Evolutionary conservation across 2,329 filamentous ascomycete species (phyloP), one percentile per base, ranked within the genome.

Genomic region (Dactylonectria macrodidyma): DNA sequence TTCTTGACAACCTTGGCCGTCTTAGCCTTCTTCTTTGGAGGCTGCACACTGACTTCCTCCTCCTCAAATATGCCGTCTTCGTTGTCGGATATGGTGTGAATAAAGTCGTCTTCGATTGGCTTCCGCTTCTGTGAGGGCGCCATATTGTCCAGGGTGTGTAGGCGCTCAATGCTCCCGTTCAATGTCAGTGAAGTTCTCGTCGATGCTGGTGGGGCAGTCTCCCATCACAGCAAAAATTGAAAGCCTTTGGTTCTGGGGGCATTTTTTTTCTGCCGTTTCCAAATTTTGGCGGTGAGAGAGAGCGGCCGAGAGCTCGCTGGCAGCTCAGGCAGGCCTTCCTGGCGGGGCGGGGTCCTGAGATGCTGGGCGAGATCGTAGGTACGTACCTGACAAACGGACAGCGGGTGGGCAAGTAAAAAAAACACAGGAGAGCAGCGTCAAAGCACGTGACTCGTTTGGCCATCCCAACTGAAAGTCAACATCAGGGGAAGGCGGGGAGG

Each of bases 41-140:
- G 87, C 65, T 85, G 83, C 58, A 81, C 76, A 75, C 82, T 67
- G 57, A 77, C 65, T 75, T 81, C 79, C 80, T 90, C 83, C 81
- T 90, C 84, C 76, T 89, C 80, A 80, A 87, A 62, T 62, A 83
- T 79, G 12, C 84, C 78, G 16, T 86, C 85, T 46, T 89, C 88
- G 68, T 87, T 86, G 75, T 90, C 89, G 59, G 87, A 89, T 62
- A 90, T 84, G 14, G 88, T 90, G 70, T 85, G 84, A 68, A 90
- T 83, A 66, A 90, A 90, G 65, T 90, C 88, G 74, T 90, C 88
- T 63, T 85, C 83, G 54, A 81, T 77, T 12, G 82, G 78, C 72
- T 87, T 87, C 71, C 86, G 83, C 70, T 88, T 88, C 26, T 83
- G 80, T 50, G 80, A 79, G 64, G 84, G 84, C 52, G 84, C 82